Base-by-base conservation (phyloP, 2,329 filamentous ascomycete genomes). In the Phoma sp. region DNA sequence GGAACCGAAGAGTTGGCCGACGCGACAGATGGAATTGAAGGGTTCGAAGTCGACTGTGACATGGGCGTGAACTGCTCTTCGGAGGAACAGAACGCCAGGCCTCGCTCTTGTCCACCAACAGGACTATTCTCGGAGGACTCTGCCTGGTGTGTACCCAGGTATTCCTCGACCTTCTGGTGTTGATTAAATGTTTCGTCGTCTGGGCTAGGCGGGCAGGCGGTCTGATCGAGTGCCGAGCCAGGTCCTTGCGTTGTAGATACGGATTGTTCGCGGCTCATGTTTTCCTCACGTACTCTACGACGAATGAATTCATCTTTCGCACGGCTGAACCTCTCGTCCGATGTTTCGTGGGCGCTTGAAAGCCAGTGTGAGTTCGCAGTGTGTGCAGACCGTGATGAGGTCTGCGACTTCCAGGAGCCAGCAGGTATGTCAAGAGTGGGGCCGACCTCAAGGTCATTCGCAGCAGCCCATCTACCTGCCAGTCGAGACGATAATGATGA, bases 1-100 rank as follows among this genome's bases (percentile, higher is more conserved):
- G 73, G 71, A 15, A 74, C 75, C 7, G 78, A 81, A 0, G 80
- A 81, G 30, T 73, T 74, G 30, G 78, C 77, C 1, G 80, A 81
- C n/a, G 77, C 75, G 14, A 80, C 75, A 7, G 80, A 82, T 2
- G 80, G 80, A 20, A 82, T 80, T 1, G 80, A 82, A 10, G 80
- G 80, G 50, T 81, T 79, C 9, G 79, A 81, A 7, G 78, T 77
- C 5, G 78, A 80, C 61, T 80, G 78, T 20, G 80, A 81, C 54
- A 80, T 78, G 30, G 77, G 78, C 11, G 75, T 76, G 45, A 82
- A 77, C 36, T 77, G 75, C 43, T 78, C 76, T 33, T 81, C 79
- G 5, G 79, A 81, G 5, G 79, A 80, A 61, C 76, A 80, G 12
- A 79, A 80, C 4, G 75, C 72, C 43, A 74, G 37, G 17, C 64